Conservation (phyloP, 2,329 filamentous ascomycete species). For the Hirsutella thompsonii region DNA sequence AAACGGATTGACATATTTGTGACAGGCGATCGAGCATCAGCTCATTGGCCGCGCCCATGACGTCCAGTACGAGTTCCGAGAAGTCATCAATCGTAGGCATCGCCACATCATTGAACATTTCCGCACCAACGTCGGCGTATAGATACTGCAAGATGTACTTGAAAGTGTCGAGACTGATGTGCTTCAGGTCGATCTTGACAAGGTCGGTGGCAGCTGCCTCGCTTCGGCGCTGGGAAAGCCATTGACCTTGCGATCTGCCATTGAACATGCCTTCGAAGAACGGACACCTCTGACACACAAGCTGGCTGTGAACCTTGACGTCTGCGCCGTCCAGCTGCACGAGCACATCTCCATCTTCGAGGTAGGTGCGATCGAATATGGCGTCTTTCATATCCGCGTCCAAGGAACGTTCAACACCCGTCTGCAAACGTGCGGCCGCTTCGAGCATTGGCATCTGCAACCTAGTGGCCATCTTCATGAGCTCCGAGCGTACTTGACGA, state of each 20-base stretch:
- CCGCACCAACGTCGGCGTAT: constrained; percentile 69
- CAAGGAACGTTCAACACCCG: constrained; percentile 48
- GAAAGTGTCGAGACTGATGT: constrained; percentile 64
- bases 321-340: constrained; percentile 68
- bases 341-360: constrained; percentile 66
- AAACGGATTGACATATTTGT: constrained; percentile 74
- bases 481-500: constrained; percentile 65
- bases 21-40: constrained; percentile 87
- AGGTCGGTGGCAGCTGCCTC: constrained; percentile 19
- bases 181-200: constrained; percentile 68
- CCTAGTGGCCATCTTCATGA: constrained; percentile 72
- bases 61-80: constrained; percentile 78
- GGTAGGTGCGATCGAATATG: constrained; percentile 55
- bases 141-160: constrained; percentile 66
- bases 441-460: constrained; percentile 64
- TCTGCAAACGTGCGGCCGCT: constrained; percentile 64
- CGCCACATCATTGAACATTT: constrained; percentile 69
- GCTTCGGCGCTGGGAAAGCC: constrained; percentile 62
- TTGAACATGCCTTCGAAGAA: constrained; percentile 88
- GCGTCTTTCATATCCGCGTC: constrained; percentile 59
- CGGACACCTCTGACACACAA: constrained; percentile 74
- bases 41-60: constrained; percentile 83
- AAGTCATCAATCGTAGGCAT: constrained; percentile 67
- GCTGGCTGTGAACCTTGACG: constrained; percentile 59
- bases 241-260: constrained; percentile 74